phyloP scores from a whole-genome alignment of 2,329 filamentous ascomycete genomes.

The Aureobasidium sp. region DNA sequence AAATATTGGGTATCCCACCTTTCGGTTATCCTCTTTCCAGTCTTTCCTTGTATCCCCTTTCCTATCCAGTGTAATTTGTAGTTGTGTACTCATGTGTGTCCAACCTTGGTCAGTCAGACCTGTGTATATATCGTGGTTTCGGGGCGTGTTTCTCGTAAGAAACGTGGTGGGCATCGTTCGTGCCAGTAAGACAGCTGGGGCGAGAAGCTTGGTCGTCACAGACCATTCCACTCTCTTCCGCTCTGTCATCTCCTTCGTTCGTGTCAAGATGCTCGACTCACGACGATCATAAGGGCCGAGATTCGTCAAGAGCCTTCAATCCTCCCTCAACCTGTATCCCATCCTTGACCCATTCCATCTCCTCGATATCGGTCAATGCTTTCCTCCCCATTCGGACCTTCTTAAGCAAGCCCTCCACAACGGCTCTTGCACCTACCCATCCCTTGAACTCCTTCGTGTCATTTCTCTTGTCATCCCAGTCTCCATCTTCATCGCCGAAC shows the following conservation, averaged over 20 bases:
- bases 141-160: background rate
- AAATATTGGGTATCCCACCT: background rate
- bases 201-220: background rate
- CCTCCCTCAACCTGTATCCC: slow-evolving; percentile 61
- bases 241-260: background rate
- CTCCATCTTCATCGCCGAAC: slow-evolving; percentile 74
- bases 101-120: too few species aligned
- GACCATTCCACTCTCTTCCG: background rate
- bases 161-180: background rate
- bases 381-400: slow-evolving; percentile 68
- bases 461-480: slow-evolving; percentile 84
- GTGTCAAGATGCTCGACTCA: background rate
- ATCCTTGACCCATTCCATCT: slow-evolving; percentile 64
- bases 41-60: background rate
- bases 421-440: slow-evolving; percentile 66
- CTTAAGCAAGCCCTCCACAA: slow-evolving; percentile 77
- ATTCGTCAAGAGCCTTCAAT: background rate
- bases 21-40: background rate
- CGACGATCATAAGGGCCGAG: background rate
- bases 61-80: background rate
- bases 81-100: background rate
- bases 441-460: slow-evolving; percentile 42
- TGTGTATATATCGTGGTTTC: background rate
- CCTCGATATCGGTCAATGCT: slow-evolving; percentile 63
- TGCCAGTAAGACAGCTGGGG: too few species aligned